phyloP scores from a whole-genome alignment of 345 rosid genomes.

The Xanthoceras sorbifolium region DNA sequence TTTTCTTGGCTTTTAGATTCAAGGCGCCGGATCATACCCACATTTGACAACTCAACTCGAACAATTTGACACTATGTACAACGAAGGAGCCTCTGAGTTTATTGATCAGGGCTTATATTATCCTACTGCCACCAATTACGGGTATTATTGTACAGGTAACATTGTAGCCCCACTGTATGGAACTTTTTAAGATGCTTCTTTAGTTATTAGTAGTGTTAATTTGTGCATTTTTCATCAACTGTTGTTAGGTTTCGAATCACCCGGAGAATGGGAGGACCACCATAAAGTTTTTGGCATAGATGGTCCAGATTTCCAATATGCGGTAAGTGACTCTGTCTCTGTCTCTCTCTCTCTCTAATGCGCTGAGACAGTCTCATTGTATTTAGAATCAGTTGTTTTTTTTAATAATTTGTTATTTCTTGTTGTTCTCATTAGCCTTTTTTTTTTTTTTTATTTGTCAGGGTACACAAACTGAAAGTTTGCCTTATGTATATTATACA shows the following conservation, averaged over 20 bases:
- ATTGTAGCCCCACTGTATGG: neutral
- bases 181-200: neutral
- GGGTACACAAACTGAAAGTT: slow-evolving; percentile 83
- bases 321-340: slow-evolving; percentile 38
- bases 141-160: slow-evolving; percentile 92
- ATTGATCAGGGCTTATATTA: slow-evolving; percentile 77
- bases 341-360: neutral
- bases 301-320: slow-evolving; percentile 78
- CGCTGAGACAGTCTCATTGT: neutral
- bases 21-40: slow-evolving; percentile 47
- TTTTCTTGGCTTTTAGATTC: slow-evolving; percentile 31
- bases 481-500: slow-evolving; percentile 79
- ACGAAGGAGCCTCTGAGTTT: slow-evolving; percentile 76
- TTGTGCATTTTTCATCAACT: slow-evolving; percentile 12
- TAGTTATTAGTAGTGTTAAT: slow-evolving; percentile 9
- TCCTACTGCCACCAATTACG: slow-evolving; percentile 73
- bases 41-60: slow-evolving; percentile 40
- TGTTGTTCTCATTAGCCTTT: slow-evolving; percentile 9
- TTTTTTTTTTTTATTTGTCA: slow-evolving; percentile 38
- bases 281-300: slow-evolving; percentile 72
- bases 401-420: neutral
- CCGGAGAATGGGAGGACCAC: slow-evolving; percentile 94
- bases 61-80: slow-evolving; percentile 70
- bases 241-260: slow-evolving; percentile 75
- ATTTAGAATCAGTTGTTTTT: slow-evolving; percentile 12